Evolutionary conservation across 192 early-diverging fungal species (phyloP).

Genomic region (Dissophora globulifera): DNA sequence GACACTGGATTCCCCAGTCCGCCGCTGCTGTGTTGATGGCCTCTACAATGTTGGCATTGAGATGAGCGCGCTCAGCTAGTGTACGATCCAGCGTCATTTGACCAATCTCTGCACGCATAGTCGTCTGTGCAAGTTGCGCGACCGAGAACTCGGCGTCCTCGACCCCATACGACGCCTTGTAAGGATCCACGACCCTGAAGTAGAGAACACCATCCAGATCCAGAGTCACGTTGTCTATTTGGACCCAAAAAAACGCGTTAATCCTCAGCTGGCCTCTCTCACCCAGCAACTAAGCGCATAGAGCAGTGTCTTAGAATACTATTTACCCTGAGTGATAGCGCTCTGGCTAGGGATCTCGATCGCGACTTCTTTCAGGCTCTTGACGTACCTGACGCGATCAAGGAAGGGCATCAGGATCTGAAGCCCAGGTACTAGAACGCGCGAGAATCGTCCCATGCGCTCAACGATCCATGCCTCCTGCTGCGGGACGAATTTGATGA

Average conservation of each 20-base stretch:
- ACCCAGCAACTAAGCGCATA: no score
- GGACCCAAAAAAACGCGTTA: no score
- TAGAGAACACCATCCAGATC: conserved; percentile 97
- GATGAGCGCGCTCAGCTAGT: conserved; percentile 89
- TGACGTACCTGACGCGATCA: conserved; percentile 91
- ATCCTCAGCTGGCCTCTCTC: no score
- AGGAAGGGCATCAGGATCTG: conserved; percentile 89
- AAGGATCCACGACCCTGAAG: conserved; percentile 92
- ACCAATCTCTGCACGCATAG: conserved; percentile 99
- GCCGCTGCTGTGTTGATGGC: conserved; percentile 93
- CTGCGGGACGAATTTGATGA: conserved; percentile 98
- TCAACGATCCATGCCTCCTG: conserved; percentile 98
- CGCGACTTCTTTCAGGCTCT: conserved; percentile 94
- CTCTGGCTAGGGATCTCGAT: conserved; percentile 90
- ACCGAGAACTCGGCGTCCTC: conserved; percentile 96
- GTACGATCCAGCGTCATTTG: conserved; percentile 98
- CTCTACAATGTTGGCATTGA: conserved; percentile 94
- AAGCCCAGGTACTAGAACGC: conserved; percentile 91
- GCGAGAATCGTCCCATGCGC: conserved; percentile 89
- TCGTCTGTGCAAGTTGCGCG: conserved; percentile 97
- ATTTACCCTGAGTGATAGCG: conserved; percentile 88
- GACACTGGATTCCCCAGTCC: conserved; percentile 96
- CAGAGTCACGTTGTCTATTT: conserved; percentile 96
- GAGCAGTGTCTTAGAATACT: no score
- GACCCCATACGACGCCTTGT: conserved; percentile 94